Evolutionary conservation across 805 yeast genomes (phyloP).

Genomic region (Spathaspora girioi): DNA sequence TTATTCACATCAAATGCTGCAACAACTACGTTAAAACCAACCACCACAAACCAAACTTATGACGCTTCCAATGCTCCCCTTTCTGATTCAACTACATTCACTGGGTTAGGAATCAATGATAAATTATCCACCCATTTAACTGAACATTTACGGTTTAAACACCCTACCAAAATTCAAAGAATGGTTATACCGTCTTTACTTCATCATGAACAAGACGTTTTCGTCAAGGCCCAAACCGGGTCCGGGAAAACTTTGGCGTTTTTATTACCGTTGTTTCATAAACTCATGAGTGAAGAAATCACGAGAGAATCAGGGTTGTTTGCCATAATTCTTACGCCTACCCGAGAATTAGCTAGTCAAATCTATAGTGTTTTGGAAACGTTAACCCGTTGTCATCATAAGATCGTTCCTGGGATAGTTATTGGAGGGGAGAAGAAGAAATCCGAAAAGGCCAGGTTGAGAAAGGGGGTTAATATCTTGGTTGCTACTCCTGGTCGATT

Average conservation of each 20-base stretch:
- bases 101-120: conserved; percentile 64
- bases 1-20: conserved; percentile 51
- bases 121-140: conserved; percentile 51
- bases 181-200: conserved; percentile 61
- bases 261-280: conserved; percentile 75
- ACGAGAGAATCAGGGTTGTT: conserved; percentile 76
- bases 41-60: conserved; percentile 32
- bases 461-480: conserved; percentile 94
- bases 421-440: conserved; percentile 99
- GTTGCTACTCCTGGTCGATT: conserved; percentile 97
- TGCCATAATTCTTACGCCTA: conserved; percentile 87
- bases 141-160: conserved; percentile 49
- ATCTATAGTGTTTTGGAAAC: conserved; percentile 77
- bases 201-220: conserved; percentile 51
- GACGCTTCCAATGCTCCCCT: conserved; percentile 86
- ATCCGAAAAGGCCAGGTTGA: conserved; percentile 88
- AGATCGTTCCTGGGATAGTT: conserved; percentile 91
- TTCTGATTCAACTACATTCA: conserved; percentile 63
- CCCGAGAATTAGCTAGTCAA: conserved; percentile 92
- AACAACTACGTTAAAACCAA: conserved; percentile 49
- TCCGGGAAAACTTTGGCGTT: conserved; percentile 95
- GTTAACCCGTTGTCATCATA: conserved; percentile 71
- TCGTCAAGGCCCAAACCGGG: conserved; percentile 96
- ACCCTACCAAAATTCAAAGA: conserved; percentile 88
- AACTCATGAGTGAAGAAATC: conserved; percentile 54